Conservation (phyloP, 768 basidiomycete species). For the Lactarius sp. region DNA sequence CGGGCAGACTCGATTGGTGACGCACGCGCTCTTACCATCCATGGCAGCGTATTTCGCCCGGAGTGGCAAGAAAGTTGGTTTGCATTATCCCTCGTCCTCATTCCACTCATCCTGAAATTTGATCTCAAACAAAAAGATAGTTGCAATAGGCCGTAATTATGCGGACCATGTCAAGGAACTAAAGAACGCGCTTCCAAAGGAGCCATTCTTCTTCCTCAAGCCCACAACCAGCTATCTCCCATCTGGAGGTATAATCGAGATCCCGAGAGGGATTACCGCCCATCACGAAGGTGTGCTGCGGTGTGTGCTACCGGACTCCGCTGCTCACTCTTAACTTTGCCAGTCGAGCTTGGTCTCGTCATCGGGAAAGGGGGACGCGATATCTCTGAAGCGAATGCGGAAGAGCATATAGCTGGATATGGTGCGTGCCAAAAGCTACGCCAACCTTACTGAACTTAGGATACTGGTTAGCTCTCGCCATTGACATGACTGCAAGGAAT, state of each 20-base stretch:
- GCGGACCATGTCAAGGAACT: slow-evolving; percentile 89
- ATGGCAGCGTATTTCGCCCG: slow-evolving; percentile 21
- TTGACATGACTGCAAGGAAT: slow-evolving; percentile 96
- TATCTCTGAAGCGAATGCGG: slow-evolving; percentile 67
- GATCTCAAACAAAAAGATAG: slow-evolving; percentile 49
- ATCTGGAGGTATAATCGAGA: slow-evolving; percentile 76
- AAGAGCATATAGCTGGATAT: slow-evolving; percentile 85
- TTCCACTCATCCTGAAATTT: slow-evolving; percentile 20
- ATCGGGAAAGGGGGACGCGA: slow-evolving; percentile 86
- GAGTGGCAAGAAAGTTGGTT: slow-evolving; percentile 19
- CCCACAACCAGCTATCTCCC: slow-evolving; percentile 86
- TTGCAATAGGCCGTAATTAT: slow-evolving; percentile 96
- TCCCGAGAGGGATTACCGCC: slow-evolving; percentile 75
- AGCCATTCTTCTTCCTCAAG: slow-evolving; percentile 98
- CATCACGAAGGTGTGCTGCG: slow-evolving; percentile 79
- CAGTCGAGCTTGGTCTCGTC: slow-evolving; percentile 95
- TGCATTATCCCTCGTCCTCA: background rate
- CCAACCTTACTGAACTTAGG: background rate
- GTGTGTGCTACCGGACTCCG: background rate
- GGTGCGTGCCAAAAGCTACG: slow-evolving; percentile 42
- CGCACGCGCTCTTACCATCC: background rate
- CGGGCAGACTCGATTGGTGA: background rate
- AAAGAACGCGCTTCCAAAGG: slow-evolving; percentile 80
- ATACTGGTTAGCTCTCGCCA: slow-evolving; percentile 63
- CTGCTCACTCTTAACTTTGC: background rate